Percentiles rank a stretch among this genome's conserved stretches.
Evolutionary conservation across 2,329 filamentous ascomycete genomes (phyloP).

Genomic region (Ambrosiella beaveri): DNA sequence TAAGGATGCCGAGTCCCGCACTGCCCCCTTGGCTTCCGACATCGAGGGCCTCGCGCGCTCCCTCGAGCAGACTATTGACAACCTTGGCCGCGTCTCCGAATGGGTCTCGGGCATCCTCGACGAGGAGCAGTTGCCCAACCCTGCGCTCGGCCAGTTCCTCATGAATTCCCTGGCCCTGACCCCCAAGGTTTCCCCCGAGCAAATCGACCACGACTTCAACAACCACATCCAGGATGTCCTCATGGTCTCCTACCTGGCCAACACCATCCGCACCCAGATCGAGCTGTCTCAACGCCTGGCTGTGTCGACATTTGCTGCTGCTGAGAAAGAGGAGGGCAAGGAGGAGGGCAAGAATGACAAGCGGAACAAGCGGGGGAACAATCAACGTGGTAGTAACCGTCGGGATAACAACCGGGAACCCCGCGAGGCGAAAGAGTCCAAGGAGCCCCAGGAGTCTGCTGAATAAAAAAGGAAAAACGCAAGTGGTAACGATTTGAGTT

Average conservation of each 20-base stretch:
- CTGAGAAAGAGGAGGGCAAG: slow-evolving; percentile 35
- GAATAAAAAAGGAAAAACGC: slow-evolving; percentile 19
- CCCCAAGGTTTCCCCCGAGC: slow-evolving; percentile 78
- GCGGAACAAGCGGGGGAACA: slow-evolving; percentile 33
- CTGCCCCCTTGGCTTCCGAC: slow-evolving; percentile 61
- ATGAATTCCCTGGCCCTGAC: slow-evolving; percentile 85
- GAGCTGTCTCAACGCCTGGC: slow-evolving; percentile 91
- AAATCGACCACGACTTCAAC: slow-evolving; percentile 98
- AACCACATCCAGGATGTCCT: slow-evolving; percentile 99
- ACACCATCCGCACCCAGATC: slow-evolving; percentile 97
- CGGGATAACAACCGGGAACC: slow-evolving; percentile 23
- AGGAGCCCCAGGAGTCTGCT: slow-evolving; percentile 16
- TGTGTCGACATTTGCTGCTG: slow-evolving; percentile 45
- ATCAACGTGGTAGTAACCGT: slow-evolving; percentile 32
- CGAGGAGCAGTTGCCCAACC: slow-evolving; percentile 78
- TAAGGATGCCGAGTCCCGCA: slow-evolving; percentile 59
- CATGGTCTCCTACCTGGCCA: slow-evolving; percentile 93
- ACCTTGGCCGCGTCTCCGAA: slow-evolving; percentile 78
- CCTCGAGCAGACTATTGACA: slow-evolving; percentile 70
- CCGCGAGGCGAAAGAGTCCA: slow-evolving; percentile 11
- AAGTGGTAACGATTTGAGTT: not conserved
- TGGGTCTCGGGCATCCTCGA: slow-evolving; percentile 91
- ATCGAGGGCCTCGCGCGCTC: slow-evolving; percentile 77
- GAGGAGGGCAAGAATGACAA: slow-evolving; percentile 25
- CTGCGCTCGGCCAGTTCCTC: slow-evolving; percentile 82